These are phyloP conservation scores for Nannizzia gypsea DNA, from an alignment of 2,329 filamentous ascomycete species.

Conservation along the genomic window DNA sequence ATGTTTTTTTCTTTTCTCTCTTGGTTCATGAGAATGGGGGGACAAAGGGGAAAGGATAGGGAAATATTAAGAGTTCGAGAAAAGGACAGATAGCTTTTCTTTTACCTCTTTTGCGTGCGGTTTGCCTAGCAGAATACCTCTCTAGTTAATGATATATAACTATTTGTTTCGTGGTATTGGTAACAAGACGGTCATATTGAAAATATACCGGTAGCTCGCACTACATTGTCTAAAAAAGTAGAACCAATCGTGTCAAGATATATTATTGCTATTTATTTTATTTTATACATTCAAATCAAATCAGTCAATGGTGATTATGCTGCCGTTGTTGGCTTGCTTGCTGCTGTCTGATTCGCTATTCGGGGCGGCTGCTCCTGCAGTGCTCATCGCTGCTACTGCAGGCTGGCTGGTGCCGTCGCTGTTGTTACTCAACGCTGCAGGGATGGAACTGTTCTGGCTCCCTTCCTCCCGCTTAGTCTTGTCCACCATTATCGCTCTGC, in stretches of 20 bases:
- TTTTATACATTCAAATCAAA: conserved; percentile 1
- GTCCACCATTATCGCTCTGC: neutral
- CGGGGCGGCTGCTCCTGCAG: neutral
- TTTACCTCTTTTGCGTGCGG: neutral
- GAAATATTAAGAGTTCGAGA: too few species aligned
- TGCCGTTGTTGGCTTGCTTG: neutral
- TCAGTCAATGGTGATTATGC: conserved; percentile 3
- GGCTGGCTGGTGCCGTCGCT: neutral
- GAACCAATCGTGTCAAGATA: neutral
- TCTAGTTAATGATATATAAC: neutral
- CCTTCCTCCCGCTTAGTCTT: neutral
- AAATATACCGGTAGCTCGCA: too few species aligned
- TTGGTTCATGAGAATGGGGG: neutral
- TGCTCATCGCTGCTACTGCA: neutral
- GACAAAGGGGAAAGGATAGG: neutral
- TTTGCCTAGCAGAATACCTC: neutral
- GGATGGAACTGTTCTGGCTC: neutral
- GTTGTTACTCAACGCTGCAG: neutral
- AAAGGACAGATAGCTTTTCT: neutral
- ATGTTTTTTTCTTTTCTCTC: neutral
- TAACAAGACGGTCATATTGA: too few species aligned
- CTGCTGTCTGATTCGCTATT: neutral
- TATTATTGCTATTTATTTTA: conserved; percentile 3
- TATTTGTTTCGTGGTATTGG: too few species aligned
- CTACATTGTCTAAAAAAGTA: neutral